Evolutionary conservation across 2,329 filamentous ascomycete species (phyloP), one percentile per base, ranked within the genome.

Genomic region (Penicillium sp.): DNA sequence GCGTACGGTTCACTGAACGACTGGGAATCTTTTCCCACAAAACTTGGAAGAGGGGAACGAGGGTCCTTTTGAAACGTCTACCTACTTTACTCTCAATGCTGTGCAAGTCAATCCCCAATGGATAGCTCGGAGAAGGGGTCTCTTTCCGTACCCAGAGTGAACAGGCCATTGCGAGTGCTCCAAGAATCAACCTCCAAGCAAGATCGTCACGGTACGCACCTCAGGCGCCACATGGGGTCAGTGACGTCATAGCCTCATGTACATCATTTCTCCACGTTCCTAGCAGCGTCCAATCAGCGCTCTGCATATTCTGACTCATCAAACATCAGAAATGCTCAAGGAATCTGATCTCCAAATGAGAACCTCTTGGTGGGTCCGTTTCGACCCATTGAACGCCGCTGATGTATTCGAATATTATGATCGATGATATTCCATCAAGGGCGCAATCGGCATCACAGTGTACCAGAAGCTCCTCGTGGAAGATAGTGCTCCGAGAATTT

Each of bases 181-280:
- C 52, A 26, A 54, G 35, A 49, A 54, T 11, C 43, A 49, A 27
- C 10, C 33, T 41, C 11, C 29, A 37, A n/a, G 33, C 16, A 19
- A 9, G 35, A 39, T 39, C n/a, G 7, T 7, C 33, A n/a, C 33
- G 14, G 33, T n/a, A 37, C 33, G 52, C 51, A 37, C 33, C 37
- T 50, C 16, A 60, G 51, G 56, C 56, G 37, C 56, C 33, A 56
- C 43, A 44, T 51, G 53, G 37, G 41, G n/a, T 3, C 6, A 2
- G 35, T 61, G 59, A 59, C 50, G 59, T 59, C 59, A 59, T 41
- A n/a, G 21, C n/a, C 6, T 41, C 27, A 37, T 37, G 19, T 26
- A 49, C 55, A 35, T 53, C 41, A 7, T 45, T 52, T 50, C 33
- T 48, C 52, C 52, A 41, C 53, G 56, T 59, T 61, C 56, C 56